phyloP scores from a whole-genome alignment of 2,329 filamentous ascomycete genomes.

The Aotearoamyces nothofagi region DNA sequence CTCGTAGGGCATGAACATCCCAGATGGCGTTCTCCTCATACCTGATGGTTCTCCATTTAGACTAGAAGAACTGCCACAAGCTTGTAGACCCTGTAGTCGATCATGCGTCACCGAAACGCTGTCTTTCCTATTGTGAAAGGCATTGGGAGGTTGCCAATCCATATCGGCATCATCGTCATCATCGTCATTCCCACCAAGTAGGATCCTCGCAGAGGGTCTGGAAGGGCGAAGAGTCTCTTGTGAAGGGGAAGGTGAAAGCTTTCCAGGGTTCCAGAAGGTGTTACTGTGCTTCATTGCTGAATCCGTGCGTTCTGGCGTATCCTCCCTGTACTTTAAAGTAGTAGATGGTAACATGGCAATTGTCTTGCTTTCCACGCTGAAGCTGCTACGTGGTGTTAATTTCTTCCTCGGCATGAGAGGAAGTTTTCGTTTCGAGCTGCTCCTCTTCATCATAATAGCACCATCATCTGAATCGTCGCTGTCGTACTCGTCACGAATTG shows the following conservation, averaged over 20 bases:
- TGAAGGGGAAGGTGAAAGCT: conserved; percentile 53
- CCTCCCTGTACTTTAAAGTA: conserved; percentile 41
- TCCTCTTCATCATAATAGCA: conserved; percentile 54
- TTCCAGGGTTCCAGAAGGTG: conserved; percentile 26
- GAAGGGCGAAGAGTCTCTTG: conserved; percentile 67
- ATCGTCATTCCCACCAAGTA: conserved; percentile 37
- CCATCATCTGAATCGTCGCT: conserved; percentile 45
- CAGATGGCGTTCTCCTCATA: conserved; percentile 66
- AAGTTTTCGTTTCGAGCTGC: conserved; percentile 33
- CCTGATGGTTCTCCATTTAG: conserved; percentile 37
- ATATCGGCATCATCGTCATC: conserved; percentile 32
- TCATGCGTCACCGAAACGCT: conserved; percentile 15
- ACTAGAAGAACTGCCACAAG: conserved; percentile 21
- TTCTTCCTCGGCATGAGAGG: conserved; percentile 22
- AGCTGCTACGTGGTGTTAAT: conserved; percentile 28
- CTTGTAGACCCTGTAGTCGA: conserved; percentile 13
- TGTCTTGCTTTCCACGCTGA: conserved; percentile 41
- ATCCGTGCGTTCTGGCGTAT: conserved; percentile 47
- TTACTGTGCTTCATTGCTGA: conserved; percentile 47
- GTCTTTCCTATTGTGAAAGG: conserved; percentile 15
- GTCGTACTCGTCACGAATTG: conserved; percentile 29
- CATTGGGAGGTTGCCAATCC: conserved; percentile 27
- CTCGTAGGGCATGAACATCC: conserved; percentile 84
- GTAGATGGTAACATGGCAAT: conserved; percentile 55
- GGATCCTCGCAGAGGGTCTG: conserved; percentile 40